Percentiles rank a stretch among this genome's conserved stretches.
Conservation (phyloP, 805 yeast genomes). For the Yamadazyma takamatsuzukensis region DNA sequence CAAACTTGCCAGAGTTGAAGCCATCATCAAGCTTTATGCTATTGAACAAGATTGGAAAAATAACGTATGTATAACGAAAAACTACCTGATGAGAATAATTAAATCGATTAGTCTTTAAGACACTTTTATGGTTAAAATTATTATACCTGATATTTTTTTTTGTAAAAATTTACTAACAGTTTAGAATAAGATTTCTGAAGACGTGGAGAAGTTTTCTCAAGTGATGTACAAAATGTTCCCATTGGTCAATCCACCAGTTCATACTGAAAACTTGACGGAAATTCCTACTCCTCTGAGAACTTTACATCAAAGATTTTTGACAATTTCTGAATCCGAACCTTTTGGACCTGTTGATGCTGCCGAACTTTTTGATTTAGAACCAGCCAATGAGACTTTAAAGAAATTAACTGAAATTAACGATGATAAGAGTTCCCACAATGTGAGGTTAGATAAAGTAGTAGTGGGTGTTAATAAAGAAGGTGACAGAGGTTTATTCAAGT, state of each 20-base stretch:
- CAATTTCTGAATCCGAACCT: conserved; percentile 91
- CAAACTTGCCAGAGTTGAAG: conserved; percentile 84
- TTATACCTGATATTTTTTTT: conserved; percentile 12
- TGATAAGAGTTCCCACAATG: conserved; percentile 24
- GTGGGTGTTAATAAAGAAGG: conserved; percentile 62
- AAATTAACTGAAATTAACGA: conserved; percentile 61
- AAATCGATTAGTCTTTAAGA: conserved; percentile 81
- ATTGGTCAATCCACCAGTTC: conserved; percentile 41
- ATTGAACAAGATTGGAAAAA: conserved; percentile 62
- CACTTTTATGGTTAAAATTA: conserved; percentile 25
- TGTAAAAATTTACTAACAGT: conserved; percentile 35
- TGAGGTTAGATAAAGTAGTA: conserved; percentile 23
- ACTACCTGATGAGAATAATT: conserved; percentile 15
- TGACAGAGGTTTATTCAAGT: conserved; percentile 69
- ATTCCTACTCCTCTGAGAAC: conserved; percentile 88
- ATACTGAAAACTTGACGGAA: conserved; percentile 81
- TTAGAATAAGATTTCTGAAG: conserved; percentile 49
- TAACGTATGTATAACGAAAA: conserved; percentile 48
- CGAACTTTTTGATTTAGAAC: conserved; percentile 71
- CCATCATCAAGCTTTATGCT: conserved; percentile 64
- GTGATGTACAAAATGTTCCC: conserved; percentile 83
- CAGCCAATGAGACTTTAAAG: conserved; percentile 78
- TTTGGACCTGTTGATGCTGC: conserved; percentile 97
- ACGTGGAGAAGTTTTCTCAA: conserved; percentile 54
- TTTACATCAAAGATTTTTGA: conserved; percentile 73